A percentile compares a stretch with the other conserved stretches of the same genome.
These are phyloP conservation scores for Aspergillus tanneri DNA, from an alignment of 2,329 filamentous ascomycete species.

Conservation along the genomic window DNA sequence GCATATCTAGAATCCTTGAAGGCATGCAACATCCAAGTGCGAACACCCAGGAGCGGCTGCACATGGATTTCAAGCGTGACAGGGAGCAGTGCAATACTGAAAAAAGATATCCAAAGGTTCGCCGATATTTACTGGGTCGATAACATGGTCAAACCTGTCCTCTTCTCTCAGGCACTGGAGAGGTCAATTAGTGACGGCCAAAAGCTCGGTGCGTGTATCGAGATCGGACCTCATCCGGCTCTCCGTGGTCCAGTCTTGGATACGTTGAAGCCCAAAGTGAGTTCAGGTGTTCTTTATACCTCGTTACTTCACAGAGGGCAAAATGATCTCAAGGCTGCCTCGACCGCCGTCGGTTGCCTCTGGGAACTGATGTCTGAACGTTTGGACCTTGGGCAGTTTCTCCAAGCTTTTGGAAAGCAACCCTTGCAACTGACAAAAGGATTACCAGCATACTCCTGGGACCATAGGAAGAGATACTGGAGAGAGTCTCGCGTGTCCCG, in stretches of 20 bases:
- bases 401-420: not conserved
- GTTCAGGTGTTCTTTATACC: not conserved
- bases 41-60: not conserved
- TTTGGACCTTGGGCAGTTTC: not conserved
- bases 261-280: not conserved
- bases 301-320: not conserved
- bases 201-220: not conserved
- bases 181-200: not conserved
- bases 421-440: not conserved
- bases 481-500: constrained; percentile 1
- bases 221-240: constrained; percentile 7
- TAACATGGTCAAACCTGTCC: constrained; percentile 8
- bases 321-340: constrained; percentile 1
- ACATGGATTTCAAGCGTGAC: constrained; percentile 4
- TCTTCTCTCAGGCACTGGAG: constrained; percentile 2
- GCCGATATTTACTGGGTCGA: constrained; percentile 3
- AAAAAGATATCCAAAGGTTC: not conserved
- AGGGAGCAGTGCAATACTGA: not conserved
- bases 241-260: constrained; percentile 1
- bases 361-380: not conserved
- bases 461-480: constrained; percentile 1
- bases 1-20: not conserved
- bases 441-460: not conserved
- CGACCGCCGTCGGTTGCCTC: not conserved
- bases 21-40: not conserved